These are phyloP conservation scores for Eucalyptus polyanthemos DNA, from an alignment of 345 rosid species.

Conservation along the genomic window DNA sequence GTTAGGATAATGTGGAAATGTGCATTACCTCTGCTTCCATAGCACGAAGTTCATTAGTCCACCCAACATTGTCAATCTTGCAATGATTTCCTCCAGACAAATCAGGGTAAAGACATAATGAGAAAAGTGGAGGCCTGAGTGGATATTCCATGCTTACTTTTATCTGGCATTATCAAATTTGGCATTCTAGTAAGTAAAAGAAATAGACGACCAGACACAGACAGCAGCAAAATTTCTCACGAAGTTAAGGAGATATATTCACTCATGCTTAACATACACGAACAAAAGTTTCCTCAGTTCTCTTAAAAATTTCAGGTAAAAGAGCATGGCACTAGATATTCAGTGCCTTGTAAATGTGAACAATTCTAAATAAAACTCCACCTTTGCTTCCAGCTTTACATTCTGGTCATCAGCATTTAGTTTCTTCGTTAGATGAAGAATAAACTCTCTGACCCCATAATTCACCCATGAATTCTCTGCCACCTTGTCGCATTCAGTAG, in stretches of 20 bases:
- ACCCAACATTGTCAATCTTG: slow-evolving; percentile 15
- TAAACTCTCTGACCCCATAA: slow-evolving; percentile 56
- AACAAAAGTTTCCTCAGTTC: background rate
- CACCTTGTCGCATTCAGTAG: slow-evolving; percentile 8
- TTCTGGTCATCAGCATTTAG: slow-evolving; percentile 18
- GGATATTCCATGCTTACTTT: slow-evolving; percentile 82
- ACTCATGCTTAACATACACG: background rate
- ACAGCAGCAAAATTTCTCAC: background rate
- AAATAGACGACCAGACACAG: background rate
- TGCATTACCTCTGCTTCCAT: slow-evolving; percentile 81
- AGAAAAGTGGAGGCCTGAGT: slow-evolving; percentile 71
- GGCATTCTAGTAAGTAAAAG: background rate
- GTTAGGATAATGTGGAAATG: background rate
- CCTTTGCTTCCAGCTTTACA: slow-evolving; percentile 75
- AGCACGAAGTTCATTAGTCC: slow-evolving; percentile 70
- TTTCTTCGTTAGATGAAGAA: slow-evolving; percentile 46
- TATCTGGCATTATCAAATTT: slow-evolving; percentile 34
- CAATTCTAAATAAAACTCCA: background rate
- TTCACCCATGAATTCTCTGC: slow-evolving; percentile 58
- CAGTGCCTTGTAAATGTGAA: background rate
- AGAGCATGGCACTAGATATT: background rate
- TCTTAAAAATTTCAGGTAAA: background rate
- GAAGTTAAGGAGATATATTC: background rate
- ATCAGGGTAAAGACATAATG: slow-evolving; percentile 24
- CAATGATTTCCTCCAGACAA: slow-evolving; percentile 13